These are phyloP conservation scores for Ophiostoma ips DNA, from an alignment of 2,329 filamentous ascomycete genomes.

Conservation along the genomic window DNA sequence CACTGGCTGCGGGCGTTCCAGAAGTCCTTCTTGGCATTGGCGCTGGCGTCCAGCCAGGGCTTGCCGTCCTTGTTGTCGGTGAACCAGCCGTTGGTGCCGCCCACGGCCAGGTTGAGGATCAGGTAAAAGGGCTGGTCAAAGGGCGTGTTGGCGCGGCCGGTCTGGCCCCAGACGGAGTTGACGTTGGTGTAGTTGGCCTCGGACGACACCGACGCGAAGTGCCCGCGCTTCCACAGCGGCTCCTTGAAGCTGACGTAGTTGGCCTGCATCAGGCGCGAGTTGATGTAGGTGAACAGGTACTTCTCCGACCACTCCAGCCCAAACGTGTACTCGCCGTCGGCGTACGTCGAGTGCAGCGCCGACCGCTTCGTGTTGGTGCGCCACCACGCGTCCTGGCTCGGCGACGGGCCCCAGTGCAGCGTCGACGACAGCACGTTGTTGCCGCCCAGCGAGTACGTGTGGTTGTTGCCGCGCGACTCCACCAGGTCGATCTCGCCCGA, in stretches of 20 bases:
- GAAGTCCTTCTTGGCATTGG: constrained; percentile 59
- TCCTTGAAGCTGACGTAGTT: constrained; percentile 62
- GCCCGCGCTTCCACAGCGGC: constrained; percentile 53
- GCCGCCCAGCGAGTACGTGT: constrained; percentile 60
- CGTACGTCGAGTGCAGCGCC: constrained; percentile 62
- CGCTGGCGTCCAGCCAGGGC: constrained; percentile 61
- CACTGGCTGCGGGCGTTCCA: constrained; percentile 54
- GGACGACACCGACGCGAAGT: constrained; percentile 43
- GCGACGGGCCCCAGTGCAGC: constrained; percentile 68
- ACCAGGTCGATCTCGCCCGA: constrained; percentile 77
- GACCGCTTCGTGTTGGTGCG: constrained; percentile 64
- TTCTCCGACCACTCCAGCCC: constrained; percentile 80
- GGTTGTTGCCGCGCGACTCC: constrained; percentile 72
- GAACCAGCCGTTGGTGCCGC: constrained; percentile 74
- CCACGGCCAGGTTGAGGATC: constrained; percentile 62
- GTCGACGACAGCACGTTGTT: constrained; percentile 70
- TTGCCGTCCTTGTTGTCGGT: constrained; percentile 56
- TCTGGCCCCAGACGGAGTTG: constrained; percentile 48
- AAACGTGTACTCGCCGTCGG: constrained; percentile 57
- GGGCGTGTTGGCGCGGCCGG: constrained; percentile 48
- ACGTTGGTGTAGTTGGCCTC: constrained; percentile 51
- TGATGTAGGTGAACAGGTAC: constrained; percentile 77
- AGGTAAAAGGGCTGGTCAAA: constrained; percentile 68
- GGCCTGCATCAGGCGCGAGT: constrained; percentile 66
- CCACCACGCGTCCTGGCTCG: constrained; percentile 67